phyloP scores from a whole-genome alignment of 805 yeast species.

The Brettanomyces anomalus region DNA sequence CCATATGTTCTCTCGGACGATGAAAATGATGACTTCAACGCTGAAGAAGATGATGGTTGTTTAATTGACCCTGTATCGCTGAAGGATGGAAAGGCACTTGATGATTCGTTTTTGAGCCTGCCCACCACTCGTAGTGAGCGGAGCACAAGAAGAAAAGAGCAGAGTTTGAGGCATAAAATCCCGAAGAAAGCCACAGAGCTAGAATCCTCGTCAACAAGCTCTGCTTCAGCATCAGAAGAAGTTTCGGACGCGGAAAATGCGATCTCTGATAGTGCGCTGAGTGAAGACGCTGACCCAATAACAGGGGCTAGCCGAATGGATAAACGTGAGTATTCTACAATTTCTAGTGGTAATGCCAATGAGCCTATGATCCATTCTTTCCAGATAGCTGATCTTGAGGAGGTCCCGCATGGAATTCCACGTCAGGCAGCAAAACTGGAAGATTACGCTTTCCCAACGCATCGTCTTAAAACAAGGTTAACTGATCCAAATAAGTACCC shows the following conservation, averaged over 20 bases:
- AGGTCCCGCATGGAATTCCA: conserved; percentile 89
- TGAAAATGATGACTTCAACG: neutral
- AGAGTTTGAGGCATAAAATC: conserved; percentile 18
- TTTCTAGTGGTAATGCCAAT: conserved; percentile 7
- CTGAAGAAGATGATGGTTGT: neutral
- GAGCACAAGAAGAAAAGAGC: neutral
- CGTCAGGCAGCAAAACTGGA: conserved; percentile 72
- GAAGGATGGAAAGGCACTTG: neutral
- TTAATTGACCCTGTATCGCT: neutral
- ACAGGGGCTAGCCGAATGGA: neutral
- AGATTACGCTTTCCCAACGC: conserved; percentile 78
- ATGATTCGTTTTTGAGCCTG: neutral
- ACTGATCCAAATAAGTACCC: conserved; percentile 76
- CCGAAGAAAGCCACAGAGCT: conserved; percentile 47
- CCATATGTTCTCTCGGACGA: conserved; percentile 67
- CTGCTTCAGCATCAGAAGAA: conserved; percentile 12
- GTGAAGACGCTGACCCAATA: neutral
- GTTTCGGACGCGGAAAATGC: conserved; percentile 3
- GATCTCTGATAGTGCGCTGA: conserved; percentile 1
- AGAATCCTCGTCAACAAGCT: conserved; percentile 38
- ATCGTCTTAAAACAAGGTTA: conserved; percentile 64
- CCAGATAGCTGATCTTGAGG: conserved; percentile 90
- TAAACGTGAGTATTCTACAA: neutral
- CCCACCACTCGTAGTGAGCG: conserved; percentile 1
- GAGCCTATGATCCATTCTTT: conserved; percentile 38